Base-by-base conservation (phyloP, 108 stramenopile species). In the Pseudonitzschia multiseries region DNA sequence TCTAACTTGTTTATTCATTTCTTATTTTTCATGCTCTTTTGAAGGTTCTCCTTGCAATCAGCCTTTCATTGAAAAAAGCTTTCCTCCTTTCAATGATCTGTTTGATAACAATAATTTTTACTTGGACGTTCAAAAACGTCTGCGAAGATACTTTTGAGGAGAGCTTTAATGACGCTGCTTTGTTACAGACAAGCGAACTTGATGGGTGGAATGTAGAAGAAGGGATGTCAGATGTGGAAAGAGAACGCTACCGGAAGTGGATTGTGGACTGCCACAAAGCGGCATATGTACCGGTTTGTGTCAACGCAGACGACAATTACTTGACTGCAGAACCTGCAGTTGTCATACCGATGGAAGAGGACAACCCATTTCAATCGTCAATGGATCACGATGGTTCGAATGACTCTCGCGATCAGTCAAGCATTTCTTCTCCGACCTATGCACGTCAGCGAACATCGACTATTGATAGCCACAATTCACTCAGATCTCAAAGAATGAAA, bases 221-320 rank as follows among this genome's bases (percentile, higher is more conserved):
- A 20, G 53, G 74, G 18, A 87, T 79, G 18, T 84, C 86, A 42
- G 46, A 70, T 18, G 83, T 84, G 28, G 78, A 86, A 69, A 74
- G 91, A 64, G 91, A 93, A 78, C 84, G 88, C 41, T 93, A 85
- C 67, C 71, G 91, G 33, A 68, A 80, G 44, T 95, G 88, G 70
- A 63, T 95, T 31, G 94, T 95, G 14, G 94, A 95, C 75, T 87
- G 87, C 24, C 94, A 95, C 83, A 89, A 90, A 61, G 90, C 91
- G 29, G 87, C 87, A 26, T 95, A 90, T 72, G 87, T 95, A 28
- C 94, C 94, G 21, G 86, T 93, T 36, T 95, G 94, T 65, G 78
- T 95, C 46, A 88, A 89, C 63, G 88, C 87, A 46, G 78, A 77
- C 15, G 75, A 81, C 22, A 71, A 65, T 24, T 78, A 85, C 14